Percentiles rank a stretch among this genome's conserved stretches.
Conservation (phyloP, 257 asterid species). For the Echites panduratus region DNA sequence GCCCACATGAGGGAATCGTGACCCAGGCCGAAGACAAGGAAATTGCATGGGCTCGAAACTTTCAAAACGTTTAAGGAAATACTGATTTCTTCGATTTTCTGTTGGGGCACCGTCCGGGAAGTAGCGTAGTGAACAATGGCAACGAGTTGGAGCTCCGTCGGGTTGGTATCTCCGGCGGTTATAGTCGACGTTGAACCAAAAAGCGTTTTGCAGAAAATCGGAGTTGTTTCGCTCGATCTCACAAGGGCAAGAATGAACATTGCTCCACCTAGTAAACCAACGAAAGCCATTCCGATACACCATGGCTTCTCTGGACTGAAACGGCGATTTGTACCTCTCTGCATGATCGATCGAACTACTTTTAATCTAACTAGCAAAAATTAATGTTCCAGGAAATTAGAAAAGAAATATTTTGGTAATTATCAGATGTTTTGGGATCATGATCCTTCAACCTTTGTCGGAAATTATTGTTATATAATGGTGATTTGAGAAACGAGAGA, state of each 20-base stretch:
- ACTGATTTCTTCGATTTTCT: conserved; percentile 19
- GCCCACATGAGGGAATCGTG: conserved; percentile 89
- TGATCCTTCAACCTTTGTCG: neutral
- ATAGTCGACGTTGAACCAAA: neutral
- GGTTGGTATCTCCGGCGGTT: neutral
- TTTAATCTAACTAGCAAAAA: too few species aligned
- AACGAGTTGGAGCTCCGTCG: conserved; percentile 15
- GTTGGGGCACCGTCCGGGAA: conserved; percentile 28
- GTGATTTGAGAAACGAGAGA: neutral
- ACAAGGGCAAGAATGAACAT: conserved; percentile 20
- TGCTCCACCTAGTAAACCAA: conserved; percentile 42
- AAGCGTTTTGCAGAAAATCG: conserved; percentile 13
- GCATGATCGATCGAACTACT: conserved; percentile 19
- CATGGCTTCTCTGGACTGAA: conserved; percentile 34
- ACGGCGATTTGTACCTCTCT: conserved; percentile 19
- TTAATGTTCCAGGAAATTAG: neutral
- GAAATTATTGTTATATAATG: neutral
- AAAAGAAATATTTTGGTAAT: neutral
- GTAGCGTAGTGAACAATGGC: conserved; percentile 37
- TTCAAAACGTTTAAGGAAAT: conserved; percentile 36
- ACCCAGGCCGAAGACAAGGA: conserved; percentile 83
- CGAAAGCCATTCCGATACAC: conserved; percentile 23
- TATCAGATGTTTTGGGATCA: neutral
- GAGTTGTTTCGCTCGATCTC: conserved; percentile 14
- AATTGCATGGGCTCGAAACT: conserved; percentile 38